Evolutionary conservation across 2,329 filamentous ascomycete species (phyloP).

Genomic region (Scytalidium sp.): DNA sequence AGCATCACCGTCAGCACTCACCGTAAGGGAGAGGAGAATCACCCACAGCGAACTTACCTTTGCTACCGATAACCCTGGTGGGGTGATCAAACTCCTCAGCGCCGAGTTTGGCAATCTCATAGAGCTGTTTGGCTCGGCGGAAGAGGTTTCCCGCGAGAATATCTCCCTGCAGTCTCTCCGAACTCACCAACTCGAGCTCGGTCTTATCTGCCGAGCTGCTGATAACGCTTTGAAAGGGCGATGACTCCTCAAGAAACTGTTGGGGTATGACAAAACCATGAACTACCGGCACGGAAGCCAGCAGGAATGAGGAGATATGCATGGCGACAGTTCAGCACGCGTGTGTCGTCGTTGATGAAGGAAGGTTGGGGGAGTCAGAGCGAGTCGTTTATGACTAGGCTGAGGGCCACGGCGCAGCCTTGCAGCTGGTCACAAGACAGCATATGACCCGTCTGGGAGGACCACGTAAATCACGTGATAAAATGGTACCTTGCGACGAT

Average conservation of each 20-base stretch:
- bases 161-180: slow-evolving; percentile 51
- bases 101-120: slow-evolving; percentile 56
- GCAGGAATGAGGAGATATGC: slow-evolving; percentile 7
- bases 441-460: too few relatives aligned
- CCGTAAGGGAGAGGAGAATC: slow-evolving; percentile 3
- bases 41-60: slow-evolving; percentile 39
- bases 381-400: background rate
- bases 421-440: background rate
- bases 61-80: slow-evolving; percentile 67
- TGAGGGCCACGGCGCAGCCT: background rate
- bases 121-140: slow-evolving; percentile 58
- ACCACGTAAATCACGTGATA: background rate
- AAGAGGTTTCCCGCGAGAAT: slow-evolving; percentile 57
- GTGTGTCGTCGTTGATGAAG: background rate
- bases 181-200: slow-evolving; percentile 41
- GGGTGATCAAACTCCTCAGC: slow-evolving; percentile 63
- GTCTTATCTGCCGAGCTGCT: slow-evolving; percentile 4
- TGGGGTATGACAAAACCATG: slow-evolving; percentile 14
- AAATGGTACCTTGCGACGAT: background rate
- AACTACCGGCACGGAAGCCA: slow-evolving; percentile 12
- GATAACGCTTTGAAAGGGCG: slow-evolving; percentile 16
- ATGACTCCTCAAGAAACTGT: slow-evolving; percentile 11
- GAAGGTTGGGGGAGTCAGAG: background rate
- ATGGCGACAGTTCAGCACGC: background rate
- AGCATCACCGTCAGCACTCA: slow-evolving; percentile 9